phyloP scores from a whole-genome alignment of 2,329 filamentous ascomycete species.

The Piedraia hortae region DNA sequence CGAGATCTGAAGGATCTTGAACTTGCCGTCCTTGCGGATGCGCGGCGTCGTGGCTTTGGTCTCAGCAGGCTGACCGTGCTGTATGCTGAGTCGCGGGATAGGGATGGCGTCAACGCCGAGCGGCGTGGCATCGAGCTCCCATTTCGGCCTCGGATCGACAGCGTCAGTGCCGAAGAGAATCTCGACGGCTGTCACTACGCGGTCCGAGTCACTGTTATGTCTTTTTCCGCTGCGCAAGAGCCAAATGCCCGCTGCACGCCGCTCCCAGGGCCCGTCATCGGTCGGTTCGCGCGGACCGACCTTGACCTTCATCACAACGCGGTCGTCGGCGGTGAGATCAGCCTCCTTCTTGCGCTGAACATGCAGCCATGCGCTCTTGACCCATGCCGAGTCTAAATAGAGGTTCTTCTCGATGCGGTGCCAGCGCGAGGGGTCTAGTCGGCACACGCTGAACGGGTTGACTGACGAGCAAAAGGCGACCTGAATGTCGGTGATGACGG shows the following conservation, averaged over 20 bases:
- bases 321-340: constrained; percentile 36
- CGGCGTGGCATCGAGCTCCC: constrained; percentile 50
- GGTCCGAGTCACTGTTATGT: constrained; percentile 46
- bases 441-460: constrained; percentile 25
- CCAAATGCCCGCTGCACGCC: constrained; percentile 53
- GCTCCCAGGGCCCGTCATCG: constrained; percentile 45
- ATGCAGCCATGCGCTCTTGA: constrained; percentile 53
- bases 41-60: constrained; percentile 41
- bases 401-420: constrained; percentile 73
- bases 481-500: constrained; percentile 64
- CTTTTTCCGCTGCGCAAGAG: constrained; percentile 45
- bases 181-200: constrained; percentile 55
- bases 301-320: constrained; percentile 51
- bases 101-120: constrained; percentile 33
- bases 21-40: constrained; percentile 68
- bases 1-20: constrained; percentile 93
- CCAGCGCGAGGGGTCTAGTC: constrained; percentile 46
- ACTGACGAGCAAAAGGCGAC: constrained; percentile 48
- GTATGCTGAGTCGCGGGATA: constrained; percentile 49
- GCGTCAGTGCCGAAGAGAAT: constrained; percentile 77
- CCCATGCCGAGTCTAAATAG: constrained; percentile 47
- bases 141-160: constrained; percentile 64
- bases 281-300: constrained; percentile 47
- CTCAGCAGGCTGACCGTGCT: constrained; percentile 34
- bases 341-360: constrained; percentile 66